phyloP scores from a whole-genome alignment of 805 yeast species.

The Candida maltosa region DNA sequence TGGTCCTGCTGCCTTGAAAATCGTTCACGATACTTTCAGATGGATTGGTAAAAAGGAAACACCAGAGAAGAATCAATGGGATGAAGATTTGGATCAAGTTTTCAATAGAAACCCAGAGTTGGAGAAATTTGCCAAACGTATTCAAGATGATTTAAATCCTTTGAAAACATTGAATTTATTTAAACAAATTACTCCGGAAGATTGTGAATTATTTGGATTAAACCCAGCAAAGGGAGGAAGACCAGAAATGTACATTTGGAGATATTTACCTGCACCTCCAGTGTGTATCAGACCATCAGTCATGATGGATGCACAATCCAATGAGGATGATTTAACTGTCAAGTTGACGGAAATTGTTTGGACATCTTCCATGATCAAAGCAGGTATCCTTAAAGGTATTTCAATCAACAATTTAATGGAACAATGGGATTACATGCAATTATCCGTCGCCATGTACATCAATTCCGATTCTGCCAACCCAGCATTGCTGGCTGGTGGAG shows the following conservation, averaged over 20 bases:
- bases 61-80: constrained; percentile 84
- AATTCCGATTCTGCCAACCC: constrained; percentile 92
- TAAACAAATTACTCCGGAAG: constrained; percentile 79
- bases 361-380: constrained; percentile 91
- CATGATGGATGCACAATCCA: constrained; percentile 84
- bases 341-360: constrained; percentile 94
- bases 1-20: constrained; percentile 90
- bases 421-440: constrained; percentile 96
- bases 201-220: constrained; percentile 89
- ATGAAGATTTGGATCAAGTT: constrained; percentile 77
- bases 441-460: constrained; percentile 95
- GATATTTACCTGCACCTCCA: constrained; percentile 97
- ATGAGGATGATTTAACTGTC: constrained; percentile 96
- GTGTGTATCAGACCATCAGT: constrained; percentile 98
- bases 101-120: constrained; percentile 78
- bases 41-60: constrained; percentile 91
- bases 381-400: constrained; percentile 93
- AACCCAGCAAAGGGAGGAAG: constrained; percentile 85
- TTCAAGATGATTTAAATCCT: constrained; percentile 92
- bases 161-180: constrained; percentile 82
- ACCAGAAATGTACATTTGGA: constrained; percentile 96
- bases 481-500: constrained; percentile 60
- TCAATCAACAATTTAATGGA: constrained; percentile 93
- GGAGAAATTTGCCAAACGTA: constrained; percentile 80
- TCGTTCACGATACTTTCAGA: constrained; percentile 92